These are phyloP conservation scores for Syncephalastrum contaminatum DNA, from an alignment of 371 early-diverging fungal genomes.

Conservation along the genomic window DNA sequence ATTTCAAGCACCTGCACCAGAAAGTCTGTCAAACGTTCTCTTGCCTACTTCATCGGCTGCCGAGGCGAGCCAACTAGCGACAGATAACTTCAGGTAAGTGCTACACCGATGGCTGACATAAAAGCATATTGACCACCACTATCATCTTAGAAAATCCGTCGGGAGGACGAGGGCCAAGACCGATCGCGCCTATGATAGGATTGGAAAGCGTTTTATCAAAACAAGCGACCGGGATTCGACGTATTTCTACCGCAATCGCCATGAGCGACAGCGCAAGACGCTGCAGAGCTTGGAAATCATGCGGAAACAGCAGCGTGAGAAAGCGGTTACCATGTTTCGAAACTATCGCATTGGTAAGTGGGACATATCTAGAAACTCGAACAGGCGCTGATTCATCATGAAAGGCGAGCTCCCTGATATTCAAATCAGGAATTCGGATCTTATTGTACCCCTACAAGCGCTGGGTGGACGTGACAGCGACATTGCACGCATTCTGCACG, in stretches of 20 bases:
- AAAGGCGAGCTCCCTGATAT: conserved; percentile 79
- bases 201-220: conserved; percentile 17
- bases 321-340: conserved; percentile 58
- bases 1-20: neutral
- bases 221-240: conserved; percentile 6
- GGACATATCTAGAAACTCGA: neutral
- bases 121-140: too few relatives aligned
- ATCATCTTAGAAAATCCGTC: neutral
- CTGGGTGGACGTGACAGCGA: conserved; percentile 64
- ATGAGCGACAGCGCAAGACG: conserved; percentile 34
- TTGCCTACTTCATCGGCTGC: too few relatives aligned
- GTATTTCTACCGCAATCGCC: conserved; percentile 32
- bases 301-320: conserved; percentile 50
- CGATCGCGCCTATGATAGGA: conserved; percentile 6
- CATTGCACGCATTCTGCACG: conserved; percentile 58
- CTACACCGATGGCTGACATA: too few relatives aligned
- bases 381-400: neutral
- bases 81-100: conserved; percentile 1
- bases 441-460: conserved; percentile 65
- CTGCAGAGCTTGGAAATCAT: conserved; percentile 13
- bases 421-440: conserved; percentile 61
- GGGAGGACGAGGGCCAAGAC: conserved; percentile 3
- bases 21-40: neutral
- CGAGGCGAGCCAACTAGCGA: conserved; percentile 4
- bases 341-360: conserved; percentile 57